Evolutionary conservation across 352 stramenopile species (phyloP), one percentile per base, ranked within the genome.

Genomic region (Phytophthora chlamydospora): DNA sequence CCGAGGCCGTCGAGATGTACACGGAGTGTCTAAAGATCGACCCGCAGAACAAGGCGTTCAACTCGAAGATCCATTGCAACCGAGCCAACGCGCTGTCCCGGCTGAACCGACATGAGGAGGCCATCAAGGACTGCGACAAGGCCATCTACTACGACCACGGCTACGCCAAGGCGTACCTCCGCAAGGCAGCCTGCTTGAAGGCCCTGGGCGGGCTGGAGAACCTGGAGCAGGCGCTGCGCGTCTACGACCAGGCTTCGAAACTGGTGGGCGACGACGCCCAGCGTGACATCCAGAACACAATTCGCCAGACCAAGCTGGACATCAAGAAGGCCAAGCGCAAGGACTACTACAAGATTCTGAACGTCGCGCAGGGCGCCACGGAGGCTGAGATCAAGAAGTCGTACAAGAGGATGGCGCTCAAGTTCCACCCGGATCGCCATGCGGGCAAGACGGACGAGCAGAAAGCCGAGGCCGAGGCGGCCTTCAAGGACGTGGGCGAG

Each of bases 321-420:
- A 71, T 98, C 12, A 98, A 98, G 83, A 92, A 97, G 75, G 88
- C 92, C n/a, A 97, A 97, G 66, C 82, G 93, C 61, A 98, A 98
- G 71, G 89, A 99, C 74, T 98, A 97, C 40, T 99, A 99, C 80
- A 96, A 97, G 68, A 96, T 95, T 49, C 60, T 95, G 60, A 87
- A 88, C 47, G 94, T 95, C 17, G 49, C 75, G 11, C 86, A 91
- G 68, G 83, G 40, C 46, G 83, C 96, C 11, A 88, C 84, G 6
- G 85, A 97, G 32, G 78, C 77, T 2, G 95, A 99, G 66, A 99
- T 99, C 58, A 99, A 99, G 82, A 99, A 98, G 72, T 94, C 97
- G 5, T 99, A 98, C 80, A 89, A 96, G 63, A 96, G 96, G 75
- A 62, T 82, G 55, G 94, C 96, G 29, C 79, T 99, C 11, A 90